Base-by-base conservation (phyloP, 495 filamentous ascomycete species). In the Talaromyces nanjingensis region DNA sequence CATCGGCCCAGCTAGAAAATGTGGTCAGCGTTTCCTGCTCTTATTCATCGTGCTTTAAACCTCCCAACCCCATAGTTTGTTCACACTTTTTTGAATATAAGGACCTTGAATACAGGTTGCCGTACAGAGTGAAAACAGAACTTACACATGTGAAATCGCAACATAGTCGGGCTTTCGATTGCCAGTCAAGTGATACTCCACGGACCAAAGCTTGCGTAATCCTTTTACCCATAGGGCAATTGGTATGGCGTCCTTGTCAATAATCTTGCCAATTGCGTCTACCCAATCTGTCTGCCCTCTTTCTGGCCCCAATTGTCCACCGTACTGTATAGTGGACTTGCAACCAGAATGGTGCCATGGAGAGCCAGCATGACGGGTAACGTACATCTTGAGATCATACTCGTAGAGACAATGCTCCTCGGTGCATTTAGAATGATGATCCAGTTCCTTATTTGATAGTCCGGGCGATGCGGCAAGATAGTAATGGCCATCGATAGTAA, bases 71-170 rank as follows among this genome's bases (percentile, higher is more conserved):
- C 4, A 29, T 29, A 29, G n/a, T n/a, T 29, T 29, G 27, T 29
- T 3, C 27, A 3, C 27, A 2, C 27, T 29, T 29, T 29, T 29
- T 29, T 29, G 27, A 3, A 29, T 29, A 29, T 29, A 29, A 29
- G 27, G 27, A 3, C 0, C 4, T 29, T 29, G 27, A 29, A 29
- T 29, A 29, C 5, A 29, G 27, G 27, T 29, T 29, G 27, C 27
- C 6, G 7, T 31, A 31, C 6, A 31, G 29, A 45, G 8, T 20
- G 37, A 8, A 60, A 45, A 9, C 20, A 60, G 52, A 45, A 39
- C 59, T 62, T 52, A 62, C 59, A 62, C 39, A 31, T 62, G 59
- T 25, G 59, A 62, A 4, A 62, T 62, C 2, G 59, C 59, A 24
- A 62, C 39, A 62, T 49, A 62, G 20, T 24, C 11, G n/a, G 39